These are phyloP conservation scores for Penicillium tannophilum DNA, from an alignment of 495 filamentous ascomycete genomes.

Conservation along the genomic window DNA sequence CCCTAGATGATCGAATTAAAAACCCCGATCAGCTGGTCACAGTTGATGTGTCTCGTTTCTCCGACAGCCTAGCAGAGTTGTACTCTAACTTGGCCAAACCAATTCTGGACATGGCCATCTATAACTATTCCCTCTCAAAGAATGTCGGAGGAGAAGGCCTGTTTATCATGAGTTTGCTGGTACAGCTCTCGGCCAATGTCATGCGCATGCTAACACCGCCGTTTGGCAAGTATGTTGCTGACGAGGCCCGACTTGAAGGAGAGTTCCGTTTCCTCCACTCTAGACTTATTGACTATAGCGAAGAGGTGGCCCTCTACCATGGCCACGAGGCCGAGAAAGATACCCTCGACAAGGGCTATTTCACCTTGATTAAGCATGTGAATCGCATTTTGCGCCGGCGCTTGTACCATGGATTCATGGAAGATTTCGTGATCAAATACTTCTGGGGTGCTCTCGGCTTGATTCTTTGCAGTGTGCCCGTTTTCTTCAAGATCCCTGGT, in stretches of 20 bases:
- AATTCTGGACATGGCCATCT: conserved; percentile 90
- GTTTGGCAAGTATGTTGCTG: conserved; percentile 96
- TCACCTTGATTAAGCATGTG: conserved; percentile 97
- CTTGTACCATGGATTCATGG: conserved; percentile 97
- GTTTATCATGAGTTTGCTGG: conserved; percentile 90
- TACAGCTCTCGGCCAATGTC: conserved; percentile 87
- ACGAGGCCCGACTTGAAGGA: conserved; percentile 91
- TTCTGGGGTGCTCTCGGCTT: conserved; percentile 96
- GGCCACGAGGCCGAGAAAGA: conserved; percentile 97
- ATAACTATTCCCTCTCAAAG: conserved; percentile 89
- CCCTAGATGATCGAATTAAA: conserved; percentile 95
- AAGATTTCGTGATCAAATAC: conserved; percentile 99
- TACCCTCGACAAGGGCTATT: conserved; percentile 96
- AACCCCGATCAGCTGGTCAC: conserved; percentile 98
- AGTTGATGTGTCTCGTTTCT: conserved; percentile 94
- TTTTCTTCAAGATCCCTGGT: conserved; percentile 91
- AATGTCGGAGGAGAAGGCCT: conserved; percentile 93
- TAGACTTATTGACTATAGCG: conserved; percentile 88
- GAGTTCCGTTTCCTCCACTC: conserved; percentile 97
- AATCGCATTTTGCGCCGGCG: conserved; percentile 89
- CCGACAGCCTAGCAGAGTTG: conserved; percentile 89
- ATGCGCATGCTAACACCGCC: conserved; percentile 97
- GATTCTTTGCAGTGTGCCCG: conserved; percentile 91
- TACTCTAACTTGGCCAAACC: conserved; percentile 99
- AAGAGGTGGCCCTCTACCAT: conserved; percentile 90